Evolutionary conservation across 129 eudicot species (phyloP).

Genomic region (Helichrysum umbraculigerum): DNA sequence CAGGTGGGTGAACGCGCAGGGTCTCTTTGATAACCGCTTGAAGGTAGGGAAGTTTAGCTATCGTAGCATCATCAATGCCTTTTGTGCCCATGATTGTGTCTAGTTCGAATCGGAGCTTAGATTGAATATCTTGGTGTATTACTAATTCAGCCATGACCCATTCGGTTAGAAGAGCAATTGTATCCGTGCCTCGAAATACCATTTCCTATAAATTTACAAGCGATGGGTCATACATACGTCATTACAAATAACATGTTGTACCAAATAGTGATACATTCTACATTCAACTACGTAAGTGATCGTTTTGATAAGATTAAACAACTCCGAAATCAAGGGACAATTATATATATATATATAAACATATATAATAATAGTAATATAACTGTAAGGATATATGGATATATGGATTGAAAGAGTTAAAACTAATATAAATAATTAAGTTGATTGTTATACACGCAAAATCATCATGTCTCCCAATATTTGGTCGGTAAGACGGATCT

Average conservation of each 20-base stretch:
- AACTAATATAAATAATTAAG: not conserved
- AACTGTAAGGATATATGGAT: too few relatives aligned
- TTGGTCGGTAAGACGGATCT: constrained; percentile 37
- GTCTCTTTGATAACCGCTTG: constrained; percentile 54
- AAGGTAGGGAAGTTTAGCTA: constrained; percentile 45
- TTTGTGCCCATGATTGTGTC: constrained; percentile 12
- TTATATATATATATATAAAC: too few relatives aligned
- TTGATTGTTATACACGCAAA: constrained; percentile 10
- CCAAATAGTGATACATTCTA: too few relatives aligned
- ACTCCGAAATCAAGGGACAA: not conserved
- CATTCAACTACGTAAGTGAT: too few relatives aligned
- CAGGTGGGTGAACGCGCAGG: constrained; percentile 54
- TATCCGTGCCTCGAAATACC: constrained; percentile 75
- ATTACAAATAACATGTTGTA: too few relatives aligned
- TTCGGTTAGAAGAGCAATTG: constrained; percentile 58
- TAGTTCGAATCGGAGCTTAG: constrained; percentile 49
- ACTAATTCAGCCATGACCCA: constrained; percentile 68
- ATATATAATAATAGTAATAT: too few relatives aligned
- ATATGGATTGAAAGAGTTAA: too few relatives aligned
- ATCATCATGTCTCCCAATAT: not conserved
- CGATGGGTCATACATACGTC: too few relatives aligned
- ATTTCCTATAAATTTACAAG: constrained; percentile 42
- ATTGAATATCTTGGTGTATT: constrained; percentile 45
- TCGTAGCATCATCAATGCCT: constrained; percentile 19
- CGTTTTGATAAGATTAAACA: not conserved